Evolutionary conservation across 2,329 filamentous ascomycete species (phyloP), one percentile per base, ranked within the genome.

Genomic region (Westerdykella aurantiaca): DNA sequence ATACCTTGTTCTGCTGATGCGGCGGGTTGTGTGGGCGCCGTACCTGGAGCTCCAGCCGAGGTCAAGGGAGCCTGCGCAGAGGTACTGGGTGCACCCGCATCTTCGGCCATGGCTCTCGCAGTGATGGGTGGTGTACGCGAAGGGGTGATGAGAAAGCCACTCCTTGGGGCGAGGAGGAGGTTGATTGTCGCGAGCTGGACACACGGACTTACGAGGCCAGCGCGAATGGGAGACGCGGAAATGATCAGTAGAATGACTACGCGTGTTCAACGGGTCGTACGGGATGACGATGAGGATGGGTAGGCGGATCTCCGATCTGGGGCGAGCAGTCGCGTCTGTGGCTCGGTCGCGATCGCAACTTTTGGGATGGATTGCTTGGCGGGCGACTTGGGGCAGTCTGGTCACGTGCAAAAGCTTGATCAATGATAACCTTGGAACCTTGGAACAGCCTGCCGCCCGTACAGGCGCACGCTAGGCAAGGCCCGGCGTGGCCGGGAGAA

Each of bases 101-200:
- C 57, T 56, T 65, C 64, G 48, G 64, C 57, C 65, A 67, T 67
- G 42, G 52, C 54, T 47, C 38, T 31, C 40, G 37, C 35, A 54
- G 42, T 22, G 43, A 50, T 33, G 41, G 44, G 49, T 44, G 17
- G 40, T 37, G 48, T 17, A 43, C 43, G 38, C 46, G 43, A 33
- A 44, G 25, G 25, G 11, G 2, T 29, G 25, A 12, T 9, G 7
- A 29, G 25, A 12, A 21, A 29, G 25, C 25, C 25, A 29, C 25
- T 29, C 25, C 25, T 29, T 29, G 44, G 40, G 51, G 52, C 51
- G 39, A 54, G 31, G 42, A 50, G 47, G 39, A 49, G 51, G 55
- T 38, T 38, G 48, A 46, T 39, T 39, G 42, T 40, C 42, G 43
- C 38, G 39, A 46, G 42, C 39, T 44, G 42, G 37, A 51, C 46